These are phyloP conservation scores for Pseudoscleropodium purum DNA, from an alignment of 225 moss, liverwort and hornwort genomes.

Conservation along the genomic window DNA sequence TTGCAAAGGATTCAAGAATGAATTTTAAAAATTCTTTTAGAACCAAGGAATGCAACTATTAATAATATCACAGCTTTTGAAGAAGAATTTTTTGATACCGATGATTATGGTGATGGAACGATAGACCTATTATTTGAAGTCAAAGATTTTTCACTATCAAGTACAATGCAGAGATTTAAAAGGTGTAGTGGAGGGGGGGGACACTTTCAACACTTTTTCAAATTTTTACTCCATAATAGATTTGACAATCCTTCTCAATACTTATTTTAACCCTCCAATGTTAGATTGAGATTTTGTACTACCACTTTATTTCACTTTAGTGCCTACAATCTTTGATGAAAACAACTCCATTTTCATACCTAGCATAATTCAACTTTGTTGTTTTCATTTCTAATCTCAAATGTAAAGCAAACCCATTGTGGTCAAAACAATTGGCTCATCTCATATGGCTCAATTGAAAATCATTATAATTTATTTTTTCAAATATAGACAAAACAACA, in stretches of 20 bases:
- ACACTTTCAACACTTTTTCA: not conserved
- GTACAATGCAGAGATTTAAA: not conserved
- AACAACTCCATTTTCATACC: not conserved
- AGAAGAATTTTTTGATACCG: accelerated
- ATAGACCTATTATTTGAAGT: not conserved
- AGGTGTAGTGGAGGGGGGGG: too few species aligned
- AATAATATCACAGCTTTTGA: accelerated
- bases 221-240: not conserved
- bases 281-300: not conserved
- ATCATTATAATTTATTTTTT: not conserved
- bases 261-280: not conserved
- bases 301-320: not conserved
- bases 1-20: not conserved
- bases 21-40: not conserved
- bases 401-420: not conserved
- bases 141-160: not conserved
- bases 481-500: not conserved
- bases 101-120: not conserved
- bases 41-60: not conserved
- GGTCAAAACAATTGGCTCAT: not conserved
- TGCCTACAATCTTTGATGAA: not conserved
- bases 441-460: not conserved
- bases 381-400: not conserved
- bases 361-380: not conserved
- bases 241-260: not conserved